phyloP scores from a whole-genome alignment of 192 early-diverging fungal genomes.

The Pilaira anomala region DNA sequence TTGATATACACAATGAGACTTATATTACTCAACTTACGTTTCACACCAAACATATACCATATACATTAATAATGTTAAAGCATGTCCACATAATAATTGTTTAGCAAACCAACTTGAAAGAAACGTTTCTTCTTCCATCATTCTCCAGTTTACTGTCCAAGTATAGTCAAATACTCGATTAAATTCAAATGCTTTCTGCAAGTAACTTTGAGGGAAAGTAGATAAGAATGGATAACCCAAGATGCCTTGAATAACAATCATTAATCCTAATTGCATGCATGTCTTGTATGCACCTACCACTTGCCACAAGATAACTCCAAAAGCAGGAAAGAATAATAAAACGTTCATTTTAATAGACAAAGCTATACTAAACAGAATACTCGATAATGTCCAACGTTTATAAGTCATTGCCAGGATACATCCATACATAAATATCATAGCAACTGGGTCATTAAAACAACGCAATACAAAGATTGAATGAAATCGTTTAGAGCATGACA shows the following conservation, averaged over 20 bases:
- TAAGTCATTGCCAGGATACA: slow-evolving; percentile 62
- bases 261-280: slow-evolving; percentile 40
- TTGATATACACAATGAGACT: neutral
- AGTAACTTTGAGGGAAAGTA: slow-evolving; percentile 58
- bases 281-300: slow-evolving; percentile 44
- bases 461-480: slow-evolving; percentile 93
- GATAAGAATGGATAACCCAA: slow-evolving; percentile 42
- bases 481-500: slow-evolving; percentile 77
- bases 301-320: slow-evolving; percentile 65
- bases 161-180: slow-evolving; percentile 78
- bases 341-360: slow-evolving; percentile 96
- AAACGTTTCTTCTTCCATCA: slow-evolving; percentile 72
- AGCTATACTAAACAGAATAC: slow-evolving; percentile 71
- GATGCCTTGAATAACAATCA: slow-evolving; percentile 49
- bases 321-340: slow-evolving; percentile 85
- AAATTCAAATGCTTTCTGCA: slow-evolving; percentile 85
- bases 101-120: slow-evolving; percentile 54
- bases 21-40: slow-evolving; percentile 17
- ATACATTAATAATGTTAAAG: slow-evolving; percentile 56
- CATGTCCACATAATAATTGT: slow-evolving; percentile 58
- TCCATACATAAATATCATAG: slow-evolving; percentile 80
- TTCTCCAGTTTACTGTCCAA: slow-evolving; percentile 97
- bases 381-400: slow-evolving; percentile 44
- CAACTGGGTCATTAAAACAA: slow-evolving; percentile 90
- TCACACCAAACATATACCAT: slow-evolving; percentile 57